A percentile compares a stretch with the other conserved stretches of the same genome.
Evolutionary conservation across 805 yeast species (phyloP).

Genomic region (Candida qinlingensis): DNA sequence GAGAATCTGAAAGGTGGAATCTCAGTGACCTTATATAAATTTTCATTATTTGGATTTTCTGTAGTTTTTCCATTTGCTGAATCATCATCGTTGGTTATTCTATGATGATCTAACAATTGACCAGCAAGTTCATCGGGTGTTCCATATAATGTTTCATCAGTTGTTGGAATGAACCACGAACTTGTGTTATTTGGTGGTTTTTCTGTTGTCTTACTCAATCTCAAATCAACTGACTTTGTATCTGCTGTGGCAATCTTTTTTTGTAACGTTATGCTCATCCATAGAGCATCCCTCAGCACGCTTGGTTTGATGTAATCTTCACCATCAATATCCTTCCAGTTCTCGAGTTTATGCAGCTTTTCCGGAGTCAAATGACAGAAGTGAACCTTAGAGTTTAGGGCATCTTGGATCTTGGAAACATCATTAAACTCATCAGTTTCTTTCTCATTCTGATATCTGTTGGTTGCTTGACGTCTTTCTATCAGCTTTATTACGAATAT

Average conservation of each 20-base stretch:
- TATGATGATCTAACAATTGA: conserved; percentile 24
- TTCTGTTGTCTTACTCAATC: conserved; percentile 24
- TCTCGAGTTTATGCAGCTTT: conserved; percentile 39
- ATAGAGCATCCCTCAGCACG: conserved; percentile 41
- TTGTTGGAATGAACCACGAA: conserved; percentile 39
- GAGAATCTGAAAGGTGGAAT: conserved; percentile 53
- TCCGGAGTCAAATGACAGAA: conserved; percentile 46
- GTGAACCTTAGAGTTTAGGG: conserved; percentile 37
- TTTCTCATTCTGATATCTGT: neutral
- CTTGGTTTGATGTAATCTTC: conserved; percentile 33
- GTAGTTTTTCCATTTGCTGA: conserved; percentile 18
- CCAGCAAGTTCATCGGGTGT: conserved; percentile 33
- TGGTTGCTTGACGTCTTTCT: conserved; percentile 28
- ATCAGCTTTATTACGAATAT: conserved; percentile 39
- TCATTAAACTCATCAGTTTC: conserved; percentile 15
- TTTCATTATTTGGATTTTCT: conserved; percentile 10
- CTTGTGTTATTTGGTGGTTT: conserved; percentile 25
- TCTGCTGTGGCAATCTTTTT: conserved; percentile 31
- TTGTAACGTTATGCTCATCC: conserved; percentile 43
- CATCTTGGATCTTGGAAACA: conserved; percentile 22
- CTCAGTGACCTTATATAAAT: conserved; percentile 32
- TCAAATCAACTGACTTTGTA: conserved; percentile 24
- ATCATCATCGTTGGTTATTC: conserved; percentile 2
- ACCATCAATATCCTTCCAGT: conserved; percentile 32
- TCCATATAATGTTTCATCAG: conserved; percentile 44